Conservation (phyloP, 2,329 filamentous ascomycete species). For the Elsinoe arachidis region DNA sequence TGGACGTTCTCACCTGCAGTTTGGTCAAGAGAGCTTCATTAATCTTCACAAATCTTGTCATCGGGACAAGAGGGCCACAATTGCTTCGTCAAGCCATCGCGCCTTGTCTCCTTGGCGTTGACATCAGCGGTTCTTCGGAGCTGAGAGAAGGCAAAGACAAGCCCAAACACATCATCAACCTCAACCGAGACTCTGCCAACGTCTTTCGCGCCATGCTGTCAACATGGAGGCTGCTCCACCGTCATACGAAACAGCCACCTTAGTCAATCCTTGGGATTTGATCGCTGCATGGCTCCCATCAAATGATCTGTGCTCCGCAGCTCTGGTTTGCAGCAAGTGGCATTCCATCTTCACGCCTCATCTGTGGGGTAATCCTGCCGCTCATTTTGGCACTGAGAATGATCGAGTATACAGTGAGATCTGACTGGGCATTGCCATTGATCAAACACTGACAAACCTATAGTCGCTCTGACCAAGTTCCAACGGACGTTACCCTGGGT, state of each 20-base stretch:
- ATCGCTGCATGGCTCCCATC: conserved; percentile 50
- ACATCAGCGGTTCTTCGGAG: conserved; percentile 4
- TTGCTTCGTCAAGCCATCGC: background rate
- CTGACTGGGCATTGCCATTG: background rate
- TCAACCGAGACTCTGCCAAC: background rate
- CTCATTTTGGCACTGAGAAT: conserved; percentile 52
- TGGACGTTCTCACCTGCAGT: background rate
- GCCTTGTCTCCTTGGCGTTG: conserved; percentile 3
- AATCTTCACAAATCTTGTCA: background rate
- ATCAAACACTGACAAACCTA: background rate
- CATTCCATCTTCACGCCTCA: conserved; percentile 50
- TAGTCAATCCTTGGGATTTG: conserved; percentile 47
- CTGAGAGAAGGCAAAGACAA: conserved; percentile 1
- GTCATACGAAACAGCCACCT: conserved; percentile 50
- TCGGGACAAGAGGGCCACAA: conserved; percentile 3
- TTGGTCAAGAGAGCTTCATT: background rate
- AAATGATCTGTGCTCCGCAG: conserved; percentile 46
- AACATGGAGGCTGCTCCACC: conserved; percentile 50
- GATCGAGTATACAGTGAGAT: conserved; percentile 48
- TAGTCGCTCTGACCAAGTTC: conserved; percentile 52
- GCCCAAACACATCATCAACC: background rate
- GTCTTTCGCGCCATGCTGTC: background rate
- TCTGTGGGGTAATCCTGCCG: conserved; percentile 55
- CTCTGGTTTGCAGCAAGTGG: conserved; percentile 50
- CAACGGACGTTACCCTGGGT: conserved; percentile 48